Evolutionary conservation across 257 asterid species (phyloP).

Genomic region (Primulina eburnea): DNA sequence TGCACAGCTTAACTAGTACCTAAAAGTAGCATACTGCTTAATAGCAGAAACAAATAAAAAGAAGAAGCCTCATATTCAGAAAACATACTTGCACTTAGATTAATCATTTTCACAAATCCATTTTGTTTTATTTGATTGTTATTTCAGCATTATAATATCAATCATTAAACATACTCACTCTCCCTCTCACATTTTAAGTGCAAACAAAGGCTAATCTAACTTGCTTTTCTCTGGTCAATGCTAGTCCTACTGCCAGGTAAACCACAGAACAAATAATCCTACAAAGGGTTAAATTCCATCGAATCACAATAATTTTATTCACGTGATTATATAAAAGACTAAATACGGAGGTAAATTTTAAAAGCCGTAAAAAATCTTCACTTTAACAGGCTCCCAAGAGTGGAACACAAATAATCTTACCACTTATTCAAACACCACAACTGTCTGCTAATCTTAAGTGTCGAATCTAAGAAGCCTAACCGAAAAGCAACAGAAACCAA

Average conservation of each 20-base stretch:
- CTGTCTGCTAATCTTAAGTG: neutral
- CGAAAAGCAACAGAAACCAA: constrained; percentile 16
- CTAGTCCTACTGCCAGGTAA: neutral
- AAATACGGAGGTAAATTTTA: neutral
- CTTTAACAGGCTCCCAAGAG: neutral
- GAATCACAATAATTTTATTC: no score
- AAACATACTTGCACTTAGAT: neutral
- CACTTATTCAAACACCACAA: neutral
- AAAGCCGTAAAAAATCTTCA: neutral
- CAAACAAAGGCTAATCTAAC: neutral
- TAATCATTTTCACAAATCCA: neutral
- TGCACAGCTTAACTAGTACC: neutral
- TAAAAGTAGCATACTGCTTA: neutral
- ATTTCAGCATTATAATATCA: neutral
- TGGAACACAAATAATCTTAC: neutral
- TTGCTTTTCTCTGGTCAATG: neutral
- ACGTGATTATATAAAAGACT: neutral
- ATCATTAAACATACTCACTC: neutral
- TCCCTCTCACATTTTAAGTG: neutral
- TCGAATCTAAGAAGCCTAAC: neutral
- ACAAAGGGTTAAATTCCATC: neutral
- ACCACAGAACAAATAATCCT: no score
- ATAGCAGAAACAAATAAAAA: no score
- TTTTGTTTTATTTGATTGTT: neutral
- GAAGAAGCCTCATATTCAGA: neutral